Evolutionary conservation across 139 green algal genomes (phyloP), one percentile per base, ranked within the genome.

Genomic region (Coccomyxa sp.): DNA sequence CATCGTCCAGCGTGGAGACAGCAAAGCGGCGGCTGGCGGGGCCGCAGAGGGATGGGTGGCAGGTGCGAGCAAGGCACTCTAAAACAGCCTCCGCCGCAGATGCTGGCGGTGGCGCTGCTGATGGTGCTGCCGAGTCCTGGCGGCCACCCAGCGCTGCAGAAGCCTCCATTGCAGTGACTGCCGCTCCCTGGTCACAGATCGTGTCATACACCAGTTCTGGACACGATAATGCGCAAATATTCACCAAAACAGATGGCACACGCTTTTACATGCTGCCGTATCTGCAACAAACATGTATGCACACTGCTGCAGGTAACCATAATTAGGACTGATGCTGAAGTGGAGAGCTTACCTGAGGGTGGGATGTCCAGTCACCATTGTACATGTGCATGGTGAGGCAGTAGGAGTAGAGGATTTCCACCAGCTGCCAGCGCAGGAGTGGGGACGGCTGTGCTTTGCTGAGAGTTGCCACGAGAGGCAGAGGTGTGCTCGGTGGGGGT

Each of bases 361-460:
- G 81, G 10, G 80, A 59, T 1, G 0, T 23, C 16, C 79, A 91
- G 58, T 93, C 85, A 0, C 92, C 92, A 76, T 93, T 88, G 81
- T 85, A 93, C 60, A 81, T 81, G 51, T 90, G 84, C 79, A 92
- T 51, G 0, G 86, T 68, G 28, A 87, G 58, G 85, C 89, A 93
- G 87, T 95, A 95, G 28, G 85, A 76, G 60, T 90, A 95, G 68
- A 95, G 31, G 51, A 93, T 38, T 67, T 94, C 86, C 51, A 91
- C 66, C 63, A 93, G 77, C 81, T 93, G 90, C 76, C 82, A 89
- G 16, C 38, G 83, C 81, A 95, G 86, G 81, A 92, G 51, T 45
- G 89, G 88, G 13, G 91, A 94, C 7, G 91, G 89, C 45, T 67
- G 4, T 13, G 76, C 76, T 23, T 76, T 79, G 9, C 83, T 92